phyloP scores from a whole-genome alignment of 805 yeast species.

The Zygosaccharomyces kombuchaensis region DNA sequence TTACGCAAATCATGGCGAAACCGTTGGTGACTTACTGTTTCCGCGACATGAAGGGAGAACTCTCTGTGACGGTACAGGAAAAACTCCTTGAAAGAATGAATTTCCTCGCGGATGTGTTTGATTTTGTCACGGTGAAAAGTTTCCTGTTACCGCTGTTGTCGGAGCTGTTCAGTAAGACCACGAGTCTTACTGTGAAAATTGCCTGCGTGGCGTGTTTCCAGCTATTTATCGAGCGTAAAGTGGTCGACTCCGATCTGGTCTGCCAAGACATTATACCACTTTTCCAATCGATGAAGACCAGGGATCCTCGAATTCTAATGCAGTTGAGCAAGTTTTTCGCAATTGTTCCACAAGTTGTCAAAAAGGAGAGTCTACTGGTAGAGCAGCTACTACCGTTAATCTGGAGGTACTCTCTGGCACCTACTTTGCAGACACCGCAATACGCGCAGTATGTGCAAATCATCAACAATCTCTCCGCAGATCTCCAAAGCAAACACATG shows the following conservation, averaged over 20 bases:
- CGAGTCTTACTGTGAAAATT: conserved; percentile 72
- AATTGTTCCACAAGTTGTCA: conserved; percentile 37
- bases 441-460: conserved; percentile 39
- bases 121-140: conserved; percentile 67
- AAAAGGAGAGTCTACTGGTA: conserved; percentile 47
- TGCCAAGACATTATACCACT: conserved; percentile 80
- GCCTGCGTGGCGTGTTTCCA: conserved; percentile 60
- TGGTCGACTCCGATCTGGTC: conserved; percentile 66
- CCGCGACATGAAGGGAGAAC: conserved; percentile 21
- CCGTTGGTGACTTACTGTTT: conserved; percentile 30
- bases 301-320: conserved; percentile 61
- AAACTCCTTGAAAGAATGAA: conserved; percentile 43
- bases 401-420: conserved; percentile 46
- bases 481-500: conserved; percentile 43
- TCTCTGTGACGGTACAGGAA: conserved; percentile 44
- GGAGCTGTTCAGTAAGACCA: conserved; percentile 75
- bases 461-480: conserved; percentile 40
- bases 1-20: conserved; percentile 34
- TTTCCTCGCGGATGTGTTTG: conserved; percentile 45
- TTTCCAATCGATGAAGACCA: conserved; percentile 66
- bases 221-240: conserved; percentile 50
- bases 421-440: conserved; percentile 40
- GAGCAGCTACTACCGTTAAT: conserved; percentile 51
- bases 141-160: conserved; percentile 70
- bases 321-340: conserved; percentile 44